Evolutionary conservation across 1,284 basidiomycete species (phyloP), one percentile per base, ranked within the genome.

Genomic region (Gymnopus androsaceus): DNA sequence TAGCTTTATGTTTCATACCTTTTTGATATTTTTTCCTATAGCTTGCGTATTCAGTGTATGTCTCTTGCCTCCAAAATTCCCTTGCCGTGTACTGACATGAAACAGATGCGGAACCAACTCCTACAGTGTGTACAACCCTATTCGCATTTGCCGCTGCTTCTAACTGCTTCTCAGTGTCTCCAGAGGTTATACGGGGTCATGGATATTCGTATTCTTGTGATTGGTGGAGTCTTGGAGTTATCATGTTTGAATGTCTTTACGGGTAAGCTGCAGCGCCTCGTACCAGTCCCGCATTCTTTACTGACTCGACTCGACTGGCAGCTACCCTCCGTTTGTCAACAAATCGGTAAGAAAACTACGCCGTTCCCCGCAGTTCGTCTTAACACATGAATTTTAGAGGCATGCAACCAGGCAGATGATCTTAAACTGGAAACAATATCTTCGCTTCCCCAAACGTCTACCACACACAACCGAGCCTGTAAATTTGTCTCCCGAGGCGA

Each of bases 171-270:
- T 65, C 71, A 88, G 91, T 93, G 93, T 94, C 92, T 9, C 94
- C 94, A 30, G 96, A 98, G 70, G 95, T 98, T 38, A 92, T 99
- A 64, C 84, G 94, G 66, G 89, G 90, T 17, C 88, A 90, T 67
- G 95, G 95, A 23, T 98, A 98, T 72, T 88, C 92, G 46, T 95
- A 92, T 72, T 91, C 90, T 33, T 97, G 94, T 69, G 95, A 98
- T 69, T 98, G 95, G 95, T 98, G 96, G 95, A 94, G 92, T 69
- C 80, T 98, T 47, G 95, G 95, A 21, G 90, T 96, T 53, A 96
- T 97, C 68, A 88, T 94, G 83, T 92, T 87, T 65, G 92, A 94
- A 71, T 94, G 91, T 67, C 75, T 95, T 66, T 95, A 92, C 65
- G 92, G 92, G 88, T 90, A 69, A 63, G 84, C 75, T 58, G 63